These are phyloP conservation scores for Trypanosoma caninum DNA, from an alignment of 208 protist genomes.

Conservation along the genomic window DNA sequence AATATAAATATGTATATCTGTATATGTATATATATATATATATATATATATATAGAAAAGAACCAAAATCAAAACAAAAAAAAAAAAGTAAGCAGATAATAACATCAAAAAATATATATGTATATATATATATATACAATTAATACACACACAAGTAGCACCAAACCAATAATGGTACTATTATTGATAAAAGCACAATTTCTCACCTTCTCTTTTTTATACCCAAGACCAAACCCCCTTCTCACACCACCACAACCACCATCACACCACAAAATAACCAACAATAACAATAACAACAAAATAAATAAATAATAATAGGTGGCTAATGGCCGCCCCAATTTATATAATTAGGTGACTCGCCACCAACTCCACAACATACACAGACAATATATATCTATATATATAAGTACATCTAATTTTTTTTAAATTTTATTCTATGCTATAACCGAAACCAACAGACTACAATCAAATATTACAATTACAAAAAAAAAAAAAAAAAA, in stretches of 20 bases:
- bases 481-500: background rate
- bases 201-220: too few species aligned
- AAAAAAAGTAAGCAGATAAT: background rate
- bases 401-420: too few species aligned
- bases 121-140: too few species aligned
- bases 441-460: too few species aligned
- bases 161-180: background rate
- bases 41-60: background rate
- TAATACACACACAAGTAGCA: background rate
- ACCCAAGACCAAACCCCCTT: background rate
- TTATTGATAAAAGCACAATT: too few species aligned
- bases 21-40: background rate
- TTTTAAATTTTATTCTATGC: too few species aligned
- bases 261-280: constrained; percentile 4
- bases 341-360: too few species aligned
- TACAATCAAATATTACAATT: too few species aligned
- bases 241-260: background rate
- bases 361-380: too few species aligned
- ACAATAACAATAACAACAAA: constrained; percentile 22
- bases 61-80: background rate
- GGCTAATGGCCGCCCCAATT: background rate
- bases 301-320: constrained; percentile 6
- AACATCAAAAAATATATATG: background rate
- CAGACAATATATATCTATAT: constrained; percentile 18
- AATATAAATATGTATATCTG: background rate